Percentiles rank a stretch among this genome's conserved stretches.
Conservation (phyloP, 192 early-diverging fungal genomes). For the Backusella westeae region DNA sequence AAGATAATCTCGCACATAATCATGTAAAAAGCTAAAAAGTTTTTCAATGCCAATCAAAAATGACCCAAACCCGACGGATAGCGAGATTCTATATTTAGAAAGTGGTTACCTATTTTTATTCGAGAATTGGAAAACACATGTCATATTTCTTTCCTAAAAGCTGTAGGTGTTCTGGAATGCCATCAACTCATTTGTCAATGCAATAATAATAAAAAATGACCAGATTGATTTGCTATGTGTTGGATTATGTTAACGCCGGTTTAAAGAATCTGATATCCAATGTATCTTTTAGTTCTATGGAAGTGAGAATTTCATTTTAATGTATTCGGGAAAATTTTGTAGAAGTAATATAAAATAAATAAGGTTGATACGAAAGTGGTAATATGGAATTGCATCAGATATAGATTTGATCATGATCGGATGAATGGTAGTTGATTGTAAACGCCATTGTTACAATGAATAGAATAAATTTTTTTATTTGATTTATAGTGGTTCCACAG, state of each 20-base stretch:
- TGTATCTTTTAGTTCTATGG: not conserved
- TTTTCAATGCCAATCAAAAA: not conserved
- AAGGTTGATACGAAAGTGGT: not conserved
- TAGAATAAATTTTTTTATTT: not conserved
- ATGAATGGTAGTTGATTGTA: not conserved
- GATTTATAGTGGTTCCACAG: not conserved
- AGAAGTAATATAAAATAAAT: not conserved
- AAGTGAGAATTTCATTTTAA: not conserved
- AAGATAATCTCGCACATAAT: not conserved
- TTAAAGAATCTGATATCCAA: not conserved
- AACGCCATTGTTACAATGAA: not conserved
- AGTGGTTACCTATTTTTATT: not conserved
- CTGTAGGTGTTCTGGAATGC: not conserved
- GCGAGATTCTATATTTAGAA: not conserved
- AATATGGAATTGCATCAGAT: not conserved
- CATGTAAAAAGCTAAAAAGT: not conserved
- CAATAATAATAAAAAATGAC: not conserved
- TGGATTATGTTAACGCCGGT: not conserved
- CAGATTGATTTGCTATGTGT: not conserved
- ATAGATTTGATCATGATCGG: not conserved
- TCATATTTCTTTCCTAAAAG: not conserved
- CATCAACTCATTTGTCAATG: not conserved
- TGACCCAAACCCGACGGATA: not conserved
- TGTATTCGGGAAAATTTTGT: not conserved
- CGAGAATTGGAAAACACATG: not conserved